Percentiles rank a stretch among this genome's conserved stretches.
Evolutionary conservation across 2,329 filamentous ascomycete species (phyloP).

Genomic region (Chaetomiaceae sp.): DNA sequence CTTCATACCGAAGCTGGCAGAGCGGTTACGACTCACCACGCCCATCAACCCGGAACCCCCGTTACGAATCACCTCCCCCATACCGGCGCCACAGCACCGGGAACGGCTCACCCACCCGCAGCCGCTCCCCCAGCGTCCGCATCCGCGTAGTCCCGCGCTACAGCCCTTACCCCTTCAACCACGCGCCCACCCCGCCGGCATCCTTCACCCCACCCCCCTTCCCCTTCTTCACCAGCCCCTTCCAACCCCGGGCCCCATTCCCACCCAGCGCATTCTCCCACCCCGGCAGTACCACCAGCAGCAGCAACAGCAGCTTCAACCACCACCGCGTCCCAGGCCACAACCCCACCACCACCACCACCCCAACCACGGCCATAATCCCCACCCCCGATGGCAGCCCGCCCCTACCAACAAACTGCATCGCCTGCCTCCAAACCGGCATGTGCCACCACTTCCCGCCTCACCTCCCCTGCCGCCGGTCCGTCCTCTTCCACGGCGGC

Average conservation of each 20-base stretch:
- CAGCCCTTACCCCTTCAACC: neutral
- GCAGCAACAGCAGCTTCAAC: too few species aligned
- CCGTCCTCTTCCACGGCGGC: neutral
- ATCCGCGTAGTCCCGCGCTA: slow-evolving; percentile 8
- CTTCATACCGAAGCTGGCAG: neutral
- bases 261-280: too few species aligned
- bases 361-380: neutral
- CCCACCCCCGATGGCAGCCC: neutral
- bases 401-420: neutral
- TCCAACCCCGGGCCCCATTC: neutral
- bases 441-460: neutral
- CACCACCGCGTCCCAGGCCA: neutral
- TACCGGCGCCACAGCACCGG: slow-evolving; percentile 9
- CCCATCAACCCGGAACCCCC: neutral
- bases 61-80: slow-evolving; percentile 9
- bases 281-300: too few species aligned
- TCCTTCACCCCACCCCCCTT: slow-evolving; percentile 9
- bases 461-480: neutral
- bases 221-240: slow-evolving; percentile 2
- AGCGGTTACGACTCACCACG: slow-evolving; percentile 2
- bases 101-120: neutral
- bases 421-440: neutral
- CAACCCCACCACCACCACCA: neutral
- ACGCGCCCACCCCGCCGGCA: slow-evolving; percentile 12
- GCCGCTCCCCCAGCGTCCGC: slow-evolving; percentile 8